Evolutionary conservation across 495 filamentous ascomycete genomes (phyloP).

Genomic region (Talaromyces thailandensis): DNA sequence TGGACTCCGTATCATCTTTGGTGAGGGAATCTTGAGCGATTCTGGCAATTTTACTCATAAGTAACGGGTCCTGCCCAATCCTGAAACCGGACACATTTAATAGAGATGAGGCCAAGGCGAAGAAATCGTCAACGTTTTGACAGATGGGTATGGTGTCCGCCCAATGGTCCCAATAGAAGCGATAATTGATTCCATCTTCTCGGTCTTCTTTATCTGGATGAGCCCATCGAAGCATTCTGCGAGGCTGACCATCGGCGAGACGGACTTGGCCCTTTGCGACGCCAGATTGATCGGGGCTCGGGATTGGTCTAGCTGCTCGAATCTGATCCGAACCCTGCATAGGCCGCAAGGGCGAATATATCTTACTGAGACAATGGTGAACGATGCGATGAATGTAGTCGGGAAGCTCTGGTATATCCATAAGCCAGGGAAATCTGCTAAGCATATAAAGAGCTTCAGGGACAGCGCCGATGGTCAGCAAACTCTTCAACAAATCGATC

Average conservation of each 20-base stretch:
- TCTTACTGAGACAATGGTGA: conserved; percentile 63
- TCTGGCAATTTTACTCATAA: conserved; percentile 70
- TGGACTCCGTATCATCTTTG: conserved; percentile 59
- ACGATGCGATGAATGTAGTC: conserved; percentile 77
- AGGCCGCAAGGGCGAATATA: conserved; percentile 49
- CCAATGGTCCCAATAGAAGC: conserved; percentile 98
- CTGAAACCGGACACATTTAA: conserved; percentile 78
- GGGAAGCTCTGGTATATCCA: conserved; percentile 69
- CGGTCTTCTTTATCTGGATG: conserved; percentile 66
- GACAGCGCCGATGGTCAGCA: conserved; percentile 84
- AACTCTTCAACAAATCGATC: conserved; percentile 68
- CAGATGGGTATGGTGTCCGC: conserved; percentile 85
- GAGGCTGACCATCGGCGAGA: conserved; percentile 41
- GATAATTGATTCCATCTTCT: conserved; percentile 64
- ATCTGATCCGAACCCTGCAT: conserved; percentile 27
- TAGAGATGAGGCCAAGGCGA: conserved; percentile 76
- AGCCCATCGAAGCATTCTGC: conserved; percentile 66
- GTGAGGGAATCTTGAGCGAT: conserved; percentile 71
- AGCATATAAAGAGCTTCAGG: conserved; percentile 91
- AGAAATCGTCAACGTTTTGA: conserved; percentile 82
- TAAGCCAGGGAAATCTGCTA: conserved; percentile 83
- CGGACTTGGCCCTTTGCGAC: conserved; percentile 58
- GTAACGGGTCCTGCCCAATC: conserved; percentile 69
- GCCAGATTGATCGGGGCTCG: conserved; percentile 52
- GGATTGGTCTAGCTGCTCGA: conserved; percentile 37